Conservation (phyloP, 306 rosid species). For the Pterocarpus santalinus region DNA sequence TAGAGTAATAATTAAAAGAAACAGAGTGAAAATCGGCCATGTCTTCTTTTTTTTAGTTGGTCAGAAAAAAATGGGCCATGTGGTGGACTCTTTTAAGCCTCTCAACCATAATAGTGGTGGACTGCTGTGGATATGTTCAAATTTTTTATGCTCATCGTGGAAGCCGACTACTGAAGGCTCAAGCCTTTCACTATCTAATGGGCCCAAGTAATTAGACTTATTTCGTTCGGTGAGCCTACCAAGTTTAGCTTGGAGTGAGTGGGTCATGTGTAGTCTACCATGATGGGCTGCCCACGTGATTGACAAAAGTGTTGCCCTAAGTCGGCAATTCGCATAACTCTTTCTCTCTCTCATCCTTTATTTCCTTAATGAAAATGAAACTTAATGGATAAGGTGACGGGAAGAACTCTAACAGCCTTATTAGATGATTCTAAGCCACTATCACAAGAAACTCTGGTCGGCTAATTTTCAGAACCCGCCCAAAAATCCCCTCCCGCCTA, state of each 20-base stretch:
- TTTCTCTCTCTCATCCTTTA: constrained; percentile 25
- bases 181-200: neutral
- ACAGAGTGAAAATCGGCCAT: neutral
- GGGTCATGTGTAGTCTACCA: constrained; percentile 72
- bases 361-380: constrained; percentile 63
- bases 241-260: constrained; percentile 48
- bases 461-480: too few species aligned
- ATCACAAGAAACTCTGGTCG: constrained; percentile 79
- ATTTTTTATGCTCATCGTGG: neutral
- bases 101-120: neutral
- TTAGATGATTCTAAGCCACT: constrained; percentile 55
- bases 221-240: constrained; percentile 55
- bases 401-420: constrained; percentile 79
- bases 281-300: constrained; percentile 91
- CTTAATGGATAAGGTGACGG: constrained; percentile 69
- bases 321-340: constrained; percentile 66
- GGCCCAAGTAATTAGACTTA: constrained; percentile 17
- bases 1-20: neutral
- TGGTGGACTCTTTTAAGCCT: constrained; percentile 10
- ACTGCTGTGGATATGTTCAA: neutral
- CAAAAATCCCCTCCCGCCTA: too few species aligned
- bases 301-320: constrained; percentile 69
- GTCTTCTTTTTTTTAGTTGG: neutral
- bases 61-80: neutral
- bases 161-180: neutral